These are phyloP conservation scores for Eremothecium gossypii DNA, from an alignment of 1,139 yeast species.

Conservation along the genomic window DNA sequence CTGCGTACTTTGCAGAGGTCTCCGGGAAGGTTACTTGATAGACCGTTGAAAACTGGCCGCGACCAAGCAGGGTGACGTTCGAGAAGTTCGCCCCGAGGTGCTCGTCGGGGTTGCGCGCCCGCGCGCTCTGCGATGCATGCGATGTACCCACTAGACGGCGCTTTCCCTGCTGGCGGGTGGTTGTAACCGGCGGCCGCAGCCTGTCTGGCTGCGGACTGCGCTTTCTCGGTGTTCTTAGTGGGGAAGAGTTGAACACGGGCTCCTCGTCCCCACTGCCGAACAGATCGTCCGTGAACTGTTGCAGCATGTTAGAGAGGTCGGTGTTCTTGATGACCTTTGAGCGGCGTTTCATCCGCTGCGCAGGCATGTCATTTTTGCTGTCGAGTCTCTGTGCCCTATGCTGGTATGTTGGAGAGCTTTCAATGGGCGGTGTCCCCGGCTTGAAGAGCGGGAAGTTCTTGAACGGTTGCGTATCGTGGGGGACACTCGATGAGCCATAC, in stretches of 20 bases:
- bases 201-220: slow-evolving; percentile 2
- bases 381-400: slow-evolving; percentile 4
- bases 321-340: slow-evolving; percentile 26
- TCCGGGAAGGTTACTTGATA: slow-evolving; percentile 63
- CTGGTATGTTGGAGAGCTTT: slow-evolving; percentile 12
- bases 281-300: slow-evolving; percentile 30
- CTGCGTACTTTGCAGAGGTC: slow-evolving; percentile 56
- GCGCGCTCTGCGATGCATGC: slow-evolving; percentile 9
- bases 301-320: slow-evolving; percentile 26
- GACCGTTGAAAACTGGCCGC: slow-evolving; percentile 85
- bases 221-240: slow-evolving; percentile 5
- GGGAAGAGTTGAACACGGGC: slow-evolving; percentile 7
- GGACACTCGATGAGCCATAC: neutral
- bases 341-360: slow-evolving; percentile 15
- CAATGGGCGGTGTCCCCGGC: slow-evolving; percentile 6
- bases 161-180: slow-evolving; percentile 2
- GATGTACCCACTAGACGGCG: neutral
- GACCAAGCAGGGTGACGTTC: slow-evolving; percentile 61
- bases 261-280: slow-evolving; percentile 25
- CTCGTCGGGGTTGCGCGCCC: slow-evolving; percentile 24
- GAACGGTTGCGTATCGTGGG: slow-evolving; percentile 1
- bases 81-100: slow-evolving; percentile 63
- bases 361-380: slow-evolving; percentile 1
- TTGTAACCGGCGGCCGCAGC: slow-evolving; percentile 8
- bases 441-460: slow-evolving; percentile 7